A percentile compares a stretch with the other conserved stretches of the same genome.
Conservation (phyloP, 2,329 filamentous ascomycete genomes). For the Ophiostoma perfectum region DNA sequence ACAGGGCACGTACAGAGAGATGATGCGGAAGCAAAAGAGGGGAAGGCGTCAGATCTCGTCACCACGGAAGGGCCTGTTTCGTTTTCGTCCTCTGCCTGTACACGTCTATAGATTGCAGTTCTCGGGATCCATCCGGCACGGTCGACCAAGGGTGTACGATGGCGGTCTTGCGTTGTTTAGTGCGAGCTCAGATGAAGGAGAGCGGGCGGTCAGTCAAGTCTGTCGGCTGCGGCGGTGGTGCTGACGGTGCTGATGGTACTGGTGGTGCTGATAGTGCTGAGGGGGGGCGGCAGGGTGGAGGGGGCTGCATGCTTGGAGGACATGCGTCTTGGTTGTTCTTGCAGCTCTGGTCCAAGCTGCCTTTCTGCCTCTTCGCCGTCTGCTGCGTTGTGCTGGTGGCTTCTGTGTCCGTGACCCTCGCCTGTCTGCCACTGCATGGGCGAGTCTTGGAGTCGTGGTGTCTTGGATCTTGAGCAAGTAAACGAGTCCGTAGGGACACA, state of each 20-base stretch:
- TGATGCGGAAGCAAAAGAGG: no score
- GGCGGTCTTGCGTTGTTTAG: neutral
- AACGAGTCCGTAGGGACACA: constrained; percentile 18
- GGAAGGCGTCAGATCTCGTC: no score
- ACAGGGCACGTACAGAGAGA: neutral
- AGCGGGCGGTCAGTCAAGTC: neutral
- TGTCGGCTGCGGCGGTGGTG: neutral
- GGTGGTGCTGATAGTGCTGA: no score
- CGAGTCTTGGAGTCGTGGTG: constrained; percentile 12
- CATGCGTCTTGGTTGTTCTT: neutral
- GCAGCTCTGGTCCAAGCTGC: neutral
- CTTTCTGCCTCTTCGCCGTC: neutral
- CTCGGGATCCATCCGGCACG: constrained; percentile 6
- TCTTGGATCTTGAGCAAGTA: constrained; percentile 21
- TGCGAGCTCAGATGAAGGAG: neutral
- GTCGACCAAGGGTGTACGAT: constrained; percentile 8
- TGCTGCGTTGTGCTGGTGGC: neutral
- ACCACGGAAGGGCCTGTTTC: neutral
- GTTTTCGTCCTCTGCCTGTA: neutral
- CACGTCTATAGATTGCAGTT: constrained; percentile 4
- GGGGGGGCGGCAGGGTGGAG: neutral
- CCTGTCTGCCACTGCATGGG: constrained; percentile 6
- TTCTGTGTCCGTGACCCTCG: constrained; percentile 3
- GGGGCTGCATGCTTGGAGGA: neutral
- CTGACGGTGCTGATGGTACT: neutral